A percentile compares a stretch with the other conserved stretches of the same genome.
phyloP scores from a whole-genome alignment of 257 asterid genomes.

The Ocimum tenuiflorum region DNA sequence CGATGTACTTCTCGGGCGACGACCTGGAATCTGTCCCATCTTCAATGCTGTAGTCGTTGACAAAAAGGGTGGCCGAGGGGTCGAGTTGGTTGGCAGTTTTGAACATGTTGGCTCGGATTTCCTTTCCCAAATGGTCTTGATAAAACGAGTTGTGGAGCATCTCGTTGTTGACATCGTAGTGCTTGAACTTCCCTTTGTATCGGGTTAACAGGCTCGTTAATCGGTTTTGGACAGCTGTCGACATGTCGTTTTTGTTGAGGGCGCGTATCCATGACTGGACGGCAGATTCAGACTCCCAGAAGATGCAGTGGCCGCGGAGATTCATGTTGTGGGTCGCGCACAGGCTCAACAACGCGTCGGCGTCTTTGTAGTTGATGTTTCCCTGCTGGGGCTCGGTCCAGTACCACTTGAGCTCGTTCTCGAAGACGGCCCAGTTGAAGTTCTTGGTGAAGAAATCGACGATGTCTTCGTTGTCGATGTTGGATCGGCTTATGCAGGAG shows the following conservation, averaged over 20 bases:
- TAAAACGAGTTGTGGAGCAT: constrained; percentile 79
- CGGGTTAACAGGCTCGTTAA: constrained; percentile 51
- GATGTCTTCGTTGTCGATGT: constrained; percentile 64
- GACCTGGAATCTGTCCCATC: constrained; percentile 57
- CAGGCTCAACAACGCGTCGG: constrained; percentile 48
- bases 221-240: constrained; percentile 57
- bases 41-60: constrained; percentile 69
- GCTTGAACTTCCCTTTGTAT: constrained; percentile 67
- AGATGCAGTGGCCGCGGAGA: constrained; percentile 78
- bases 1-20: constrained; percentile 60
- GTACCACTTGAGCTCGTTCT: constrained; percentile 77
- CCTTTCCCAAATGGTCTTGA: constrained; percentile 64
- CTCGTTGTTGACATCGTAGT: constrained; percentile 80
- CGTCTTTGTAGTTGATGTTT: constrained; percentile 64
- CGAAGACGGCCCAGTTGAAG: constrained; percentile 81
- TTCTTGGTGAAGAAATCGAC: constrained; percentile 53
- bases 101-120: constrained; percentile 59
- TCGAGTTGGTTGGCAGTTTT: constrained; percentile 53
- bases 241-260: constrained; percentile 33
- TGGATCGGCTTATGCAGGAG: constrained; percentile 53
- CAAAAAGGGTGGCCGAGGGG: constrained; percentile 50
- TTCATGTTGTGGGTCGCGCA: constrained; percentile 49
- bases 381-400: constrained; percentile 79
- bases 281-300: constrained; percentile 70
- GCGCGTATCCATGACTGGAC: constrained; percentile 61